Conservation (phyloP, 306 rosid species). For the Prosopis cineraria region DNA sequence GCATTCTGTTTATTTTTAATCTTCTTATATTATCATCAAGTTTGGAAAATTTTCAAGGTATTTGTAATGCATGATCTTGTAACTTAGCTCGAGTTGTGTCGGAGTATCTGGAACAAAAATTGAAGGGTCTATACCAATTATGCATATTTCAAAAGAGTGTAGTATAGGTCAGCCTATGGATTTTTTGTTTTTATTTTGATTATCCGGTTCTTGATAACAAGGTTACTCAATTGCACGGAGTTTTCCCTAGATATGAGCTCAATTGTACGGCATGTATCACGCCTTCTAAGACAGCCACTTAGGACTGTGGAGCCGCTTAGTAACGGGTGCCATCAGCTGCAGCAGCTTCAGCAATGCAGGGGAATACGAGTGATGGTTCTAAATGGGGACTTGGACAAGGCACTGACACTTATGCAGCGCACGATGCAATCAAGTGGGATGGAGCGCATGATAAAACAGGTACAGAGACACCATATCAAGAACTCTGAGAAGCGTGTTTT, state of each 20-base stretch:
- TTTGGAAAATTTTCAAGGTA: neutral
- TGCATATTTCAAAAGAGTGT: too few relatives aligned
- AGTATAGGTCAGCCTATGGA: too few relatives aligned
- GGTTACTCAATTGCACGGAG: neutral
- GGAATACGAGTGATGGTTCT: constrained; percentile 76
- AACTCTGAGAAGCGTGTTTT: constrained; percentile 88
- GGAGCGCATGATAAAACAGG: constrained; percentile 74
- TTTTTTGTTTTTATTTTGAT: neutral
- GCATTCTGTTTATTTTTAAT: neutral
- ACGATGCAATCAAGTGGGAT: constrained; percentile 86
- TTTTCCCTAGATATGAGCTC: constrained; percentile 58
- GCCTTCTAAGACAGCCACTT: constrained; percentile 45
- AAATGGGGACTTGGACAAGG: constrained; percentile 69
- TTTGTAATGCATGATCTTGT: neutral
- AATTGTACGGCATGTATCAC: constrained; percentile 43
- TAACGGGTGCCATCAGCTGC: constrained; percentile 33
- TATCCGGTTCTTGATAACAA: neutral
- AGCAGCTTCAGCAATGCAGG: constrained; percentile 67
- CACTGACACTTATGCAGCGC: constrained; percentile 66
- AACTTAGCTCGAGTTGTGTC: neutral
- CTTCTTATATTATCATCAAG: neutral
- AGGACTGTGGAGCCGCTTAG: constrained; percentile 33
- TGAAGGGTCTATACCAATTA: neutral
- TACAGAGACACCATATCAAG: constrained; percentile 73
- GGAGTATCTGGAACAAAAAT: neutral